Conservation (phyloP, 2,329 filamentous ascomycete genomes). For the Beauveria medogensis region DNA sequence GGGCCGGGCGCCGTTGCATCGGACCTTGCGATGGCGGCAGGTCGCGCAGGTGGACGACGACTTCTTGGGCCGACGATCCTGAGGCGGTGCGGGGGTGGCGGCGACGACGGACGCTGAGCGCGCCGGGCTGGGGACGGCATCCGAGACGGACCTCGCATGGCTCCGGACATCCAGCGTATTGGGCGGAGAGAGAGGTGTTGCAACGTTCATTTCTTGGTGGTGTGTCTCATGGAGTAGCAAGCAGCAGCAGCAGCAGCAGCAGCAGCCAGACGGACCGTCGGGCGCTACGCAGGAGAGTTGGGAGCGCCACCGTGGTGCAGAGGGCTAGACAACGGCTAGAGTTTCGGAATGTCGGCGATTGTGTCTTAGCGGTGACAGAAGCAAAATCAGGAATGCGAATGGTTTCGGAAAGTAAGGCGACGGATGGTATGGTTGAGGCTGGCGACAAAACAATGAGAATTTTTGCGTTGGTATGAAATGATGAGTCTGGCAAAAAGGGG, state of each 20-base stretch:
- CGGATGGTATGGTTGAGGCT: background rate
- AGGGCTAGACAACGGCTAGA: background rate
- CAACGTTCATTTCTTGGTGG: slow-evolving; percentile 6
- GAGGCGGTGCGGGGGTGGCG: background rate
- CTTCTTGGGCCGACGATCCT: slow-evolving; percentile 30
- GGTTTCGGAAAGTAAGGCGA: background rate
- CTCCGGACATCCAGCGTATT: background rate
- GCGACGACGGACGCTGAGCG: background rate
- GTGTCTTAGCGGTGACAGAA: background rate
- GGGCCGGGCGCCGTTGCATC: slow-evolving; percentile 46
- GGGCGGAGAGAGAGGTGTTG: background rate
- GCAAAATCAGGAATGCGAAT: background rate
- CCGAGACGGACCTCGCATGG: slow-evolving; percentile 8
- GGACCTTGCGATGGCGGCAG: slow-evolving; percentile 49
- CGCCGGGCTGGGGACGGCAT: background rate
- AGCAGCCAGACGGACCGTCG: slow-evolving; percentile 3
- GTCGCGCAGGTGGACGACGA: slow-evolving; percentile 44
- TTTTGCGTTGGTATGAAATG: background rate
- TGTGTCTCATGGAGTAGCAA: slow-evolving; percentile 7
- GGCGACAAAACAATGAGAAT: background rate
- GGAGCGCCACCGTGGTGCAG: slow-evolving; percentile 8
- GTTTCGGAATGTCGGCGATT: slow-evolving; percentile 2
- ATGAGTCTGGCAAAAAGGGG: background rate
- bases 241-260: no score
- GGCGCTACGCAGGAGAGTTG: background rate